These are phyloP conservation scores for Ampelomyces quisqualis DNA, from an alignment of 2,329 filamentous ascomycete species.

Conservation along the genomic window DNA sequence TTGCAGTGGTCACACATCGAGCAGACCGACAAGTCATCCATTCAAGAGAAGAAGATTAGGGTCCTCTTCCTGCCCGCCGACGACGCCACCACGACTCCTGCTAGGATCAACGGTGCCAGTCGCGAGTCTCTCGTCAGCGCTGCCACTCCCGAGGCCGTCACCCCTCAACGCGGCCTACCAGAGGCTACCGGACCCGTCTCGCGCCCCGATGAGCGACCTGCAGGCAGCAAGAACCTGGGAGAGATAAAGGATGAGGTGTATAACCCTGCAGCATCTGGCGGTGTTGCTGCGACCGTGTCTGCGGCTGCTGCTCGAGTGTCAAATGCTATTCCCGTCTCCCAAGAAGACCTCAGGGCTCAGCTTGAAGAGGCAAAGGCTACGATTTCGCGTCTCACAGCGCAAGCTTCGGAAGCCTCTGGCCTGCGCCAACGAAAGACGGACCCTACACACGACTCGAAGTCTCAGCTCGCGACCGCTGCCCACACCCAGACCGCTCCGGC, in stretches of 20 bases:
- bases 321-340: slow-evolving; percentile 50
- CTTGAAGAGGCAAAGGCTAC: slow-evolving; percentile 73
- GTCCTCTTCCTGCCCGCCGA: slow-evolving; percentile 77
- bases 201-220: slow-evolving; percentile 42
- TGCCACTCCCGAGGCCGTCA: slow-evolving; percentile 54
- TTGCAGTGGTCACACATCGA: slow-evolving; percentile 72
- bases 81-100: slow-evolving; percentile 42
- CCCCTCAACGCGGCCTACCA: slow-evolving; percentile 45
- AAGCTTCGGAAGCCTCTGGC: slow-evolving; percentile 57
- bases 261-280: slow-evolving; percentile 42
- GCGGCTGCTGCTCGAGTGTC: slow-evolving; percentile 54
- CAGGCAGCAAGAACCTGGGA: slow-evolving; percentile 44
- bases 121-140: slow-evolving; percentile 51
- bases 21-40: slow-evolving; percentile 70
- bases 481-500: slow-evolving; percentile 54
- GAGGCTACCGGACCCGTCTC: slow-evolving; percentile 43
- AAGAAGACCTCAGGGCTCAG: slow-evolving; percentile 69
- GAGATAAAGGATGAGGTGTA: slow-evolving; percentile 45
- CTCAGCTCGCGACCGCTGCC: slow-evolving; percentile 52
- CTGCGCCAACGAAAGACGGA: slow-evolving; percentile 77
- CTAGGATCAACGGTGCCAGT: slow-evolving; percentile 39
- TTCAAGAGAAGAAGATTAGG: slow-evolving; percentile 94
- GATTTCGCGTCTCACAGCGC: slow-evolving; percentile 66
- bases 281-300: slow-evolving; percentile 43
- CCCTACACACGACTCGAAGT: slow-evolving; percentile 54